Base-by-base conservation (phyloP, 116 monocot species). In the Cymodocea nodosa region DNA sequence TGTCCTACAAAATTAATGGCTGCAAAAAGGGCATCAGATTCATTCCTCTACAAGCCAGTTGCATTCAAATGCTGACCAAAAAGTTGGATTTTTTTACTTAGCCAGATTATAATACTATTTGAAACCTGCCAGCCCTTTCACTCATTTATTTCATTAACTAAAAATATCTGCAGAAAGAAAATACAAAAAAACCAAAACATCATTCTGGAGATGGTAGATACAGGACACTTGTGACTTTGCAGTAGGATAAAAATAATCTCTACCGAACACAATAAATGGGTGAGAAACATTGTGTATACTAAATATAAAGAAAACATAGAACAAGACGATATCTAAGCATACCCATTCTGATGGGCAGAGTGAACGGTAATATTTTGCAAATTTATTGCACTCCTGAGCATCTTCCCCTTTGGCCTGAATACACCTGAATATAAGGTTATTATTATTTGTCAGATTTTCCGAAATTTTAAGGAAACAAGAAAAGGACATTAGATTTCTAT, bases 261-360 rank as follows among this genome's bases (percentile, higher is more conserved):
- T 36, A 11, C 50, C 2, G 49, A 30, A 63, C 44, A 40, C 40
- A 1, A 15, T 44, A 39, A 40, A 18, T 40, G 10, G 15, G 44
- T 19, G 7, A 54, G 0, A 54, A 54, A 20, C 19, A 54, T 15
- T 20, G 20, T 20, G 20, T n/a, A 54, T 16, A 8, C n/a, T 54
- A 18, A 17, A 17, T 18, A 20, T 9, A 61, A 34, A n/a, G 34
- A 35, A 35, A 61, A 36, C 14, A 61, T 7, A 61, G 49, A 44
- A 34, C 20, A 66, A 66, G 17, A 10, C 34, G 18, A 44, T 7
- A 35, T 50, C 44, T 23, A 30, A 55, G 22, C 67, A 52, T 74
- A 89, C 86, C 93, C 93, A 94, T 79, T 94, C 94, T 69, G 65
- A 68, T 1, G 94, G 89, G 65, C 93, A 93, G 35, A 93, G 82